Evolutionary conservation across 2,329 filamentous ascomycete genomes (phyloP), one percentile per base, ranked within the genome.

Genomic region (Penicillium palitans): DNA sequence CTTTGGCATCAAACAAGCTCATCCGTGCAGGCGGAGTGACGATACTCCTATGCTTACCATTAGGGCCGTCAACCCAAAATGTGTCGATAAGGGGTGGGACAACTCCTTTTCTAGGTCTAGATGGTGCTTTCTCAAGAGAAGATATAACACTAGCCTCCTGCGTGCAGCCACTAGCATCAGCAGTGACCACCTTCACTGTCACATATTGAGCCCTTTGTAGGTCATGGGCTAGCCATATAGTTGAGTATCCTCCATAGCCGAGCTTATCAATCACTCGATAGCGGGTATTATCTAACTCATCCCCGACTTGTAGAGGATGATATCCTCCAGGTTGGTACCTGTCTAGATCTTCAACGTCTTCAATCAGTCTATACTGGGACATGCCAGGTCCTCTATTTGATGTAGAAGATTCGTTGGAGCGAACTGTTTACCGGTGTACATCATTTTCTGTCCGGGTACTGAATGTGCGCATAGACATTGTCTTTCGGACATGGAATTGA

Each of bases 171-270:
- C 50, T 61, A 40, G 46, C 39, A 59, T 74, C 65, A 9, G 72
- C 69, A 0, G 63, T 70, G 25, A 68, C 67, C 15, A 71, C 63
- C 60, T 77, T 77, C n/a, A 76, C 47, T 7, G 73, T 73, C 17
- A 75, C 71, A 59, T 74, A 74, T 55, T 42, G 61, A 0, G 55
- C 52, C 6, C 25, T 29, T 31, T 40, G 50, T 15, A 68, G 24
- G 39, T 75, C 73, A 1, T 54, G 59, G 33, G 73, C 72, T 21
- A 77, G 70, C 72, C 71, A 77, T 31, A 65, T 63, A 6, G 72
- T 76, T 6, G 74, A 76, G 57, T 64, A 65, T 41, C 44, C 50
- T 48, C 61, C 61, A 35, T 60, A 55, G 0, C 61, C 61, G 29
- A 66, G 58, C 29, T 67, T 66, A 17, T 61, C 21, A 55, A 61